phyloP scores from a whole-genome alignment of 2,329 filamentous ascomycete species.

The Penicillium sp. region DNA sequence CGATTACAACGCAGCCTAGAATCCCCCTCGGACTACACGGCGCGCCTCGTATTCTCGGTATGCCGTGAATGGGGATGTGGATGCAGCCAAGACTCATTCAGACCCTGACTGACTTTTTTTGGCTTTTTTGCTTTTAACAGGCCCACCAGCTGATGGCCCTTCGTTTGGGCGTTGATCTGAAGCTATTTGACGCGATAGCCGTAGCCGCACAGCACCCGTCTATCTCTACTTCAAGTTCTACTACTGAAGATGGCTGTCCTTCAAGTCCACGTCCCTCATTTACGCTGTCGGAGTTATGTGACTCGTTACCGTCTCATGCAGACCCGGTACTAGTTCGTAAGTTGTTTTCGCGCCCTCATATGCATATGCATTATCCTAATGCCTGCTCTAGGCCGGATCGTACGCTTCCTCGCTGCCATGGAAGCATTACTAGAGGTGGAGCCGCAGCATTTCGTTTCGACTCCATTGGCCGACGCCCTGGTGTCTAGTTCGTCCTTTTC shows the following conservation, averaged over 20 bases:
- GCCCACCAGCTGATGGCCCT: constrained; percentile 19
- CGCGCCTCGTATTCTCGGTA: constrained; percentile 20
- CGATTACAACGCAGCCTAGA: constrained; percentile 11
- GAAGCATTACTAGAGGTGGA: constrained; percentile 9
- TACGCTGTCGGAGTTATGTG: neutral
- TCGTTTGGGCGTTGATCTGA: constrained; percentile 17
- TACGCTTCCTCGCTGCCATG: constrained; percentile 19
- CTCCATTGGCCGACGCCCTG: constrained; percentile 12
- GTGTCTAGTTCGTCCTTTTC: constrained; percentile 20
- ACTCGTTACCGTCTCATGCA: constrained; percentile 1
- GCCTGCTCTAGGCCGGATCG: constrained; percentile 8
- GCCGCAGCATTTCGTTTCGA: neutral
- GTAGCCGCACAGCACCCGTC: too few species aligned
- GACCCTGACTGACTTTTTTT: too few species aligned
- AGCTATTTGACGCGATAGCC: constrained; percentile 19
- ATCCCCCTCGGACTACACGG: constrained; percentile 3
- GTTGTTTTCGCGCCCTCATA: too few species aligned
- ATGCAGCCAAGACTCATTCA: neutral
- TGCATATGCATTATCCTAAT: neutral
- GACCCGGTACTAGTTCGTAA: constrained; percentile 15
- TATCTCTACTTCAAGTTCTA: too few species aligned
- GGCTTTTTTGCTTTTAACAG: constrained; percentile 5
- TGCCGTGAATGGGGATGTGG: constrained; percentile 2
- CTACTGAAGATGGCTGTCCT: too few species aligned
- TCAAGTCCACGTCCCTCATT: too few species aligned